Percentiles rank a stretch among this genome's conserved stretches.
These are phyloP conservation scores for Serendipita indica DNA, from an alignment of 768 basidiomycete species.

Conservation along the genomic window DNA sequence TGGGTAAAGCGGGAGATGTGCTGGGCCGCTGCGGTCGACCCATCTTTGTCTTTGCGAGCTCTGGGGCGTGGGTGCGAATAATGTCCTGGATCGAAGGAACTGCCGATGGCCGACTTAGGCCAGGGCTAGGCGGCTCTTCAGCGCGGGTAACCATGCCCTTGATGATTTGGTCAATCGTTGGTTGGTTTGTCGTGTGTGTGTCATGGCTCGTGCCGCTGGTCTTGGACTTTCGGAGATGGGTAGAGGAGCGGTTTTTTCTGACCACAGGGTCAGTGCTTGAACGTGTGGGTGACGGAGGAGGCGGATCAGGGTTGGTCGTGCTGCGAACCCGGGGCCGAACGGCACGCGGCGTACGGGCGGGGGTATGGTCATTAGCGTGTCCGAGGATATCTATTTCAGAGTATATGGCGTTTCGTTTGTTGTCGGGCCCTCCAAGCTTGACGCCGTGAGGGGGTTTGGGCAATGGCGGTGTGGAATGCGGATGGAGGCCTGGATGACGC, in stretches of 20 bases:
- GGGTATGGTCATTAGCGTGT: not conserved
- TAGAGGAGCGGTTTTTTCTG: not conserved
- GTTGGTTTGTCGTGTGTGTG: not conserved
- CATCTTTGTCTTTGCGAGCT: slow-evolving; percentile 10
- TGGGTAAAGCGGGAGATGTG: slow-evolving; percentile 20
- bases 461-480: slow-evolving; percentile 67
- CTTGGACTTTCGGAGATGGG: not conserved
- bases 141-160: not conserved
- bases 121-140: not conserved
- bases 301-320: not conserved
- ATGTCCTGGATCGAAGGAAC: slow-evolving; percentile 81
- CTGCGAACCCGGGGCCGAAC: not conserved
- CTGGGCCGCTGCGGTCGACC: not conserved
- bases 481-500: slow-evolving; percentile 40
- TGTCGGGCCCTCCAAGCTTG: slow-evolving; percentile 37
- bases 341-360: not conserved
- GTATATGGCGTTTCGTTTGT: not conserved
- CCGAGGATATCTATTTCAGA: not conserved
- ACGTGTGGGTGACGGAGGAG: slow-evolving; percentile 11
- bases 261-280: slow-evolving; percentile 7
- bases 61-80: slow-evolving; percentile 64
- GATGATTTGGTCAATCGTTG: slow-evolving; percentile 1
- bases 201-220: slow-evolving; percentile 1
- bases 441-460: slow-evolving; percentile 73
- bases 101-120: slow-evolving; percentile 24